Conservation (phyloP, 1,284 basidiomycete species). For the Ustilago xerochloae region DNA sequence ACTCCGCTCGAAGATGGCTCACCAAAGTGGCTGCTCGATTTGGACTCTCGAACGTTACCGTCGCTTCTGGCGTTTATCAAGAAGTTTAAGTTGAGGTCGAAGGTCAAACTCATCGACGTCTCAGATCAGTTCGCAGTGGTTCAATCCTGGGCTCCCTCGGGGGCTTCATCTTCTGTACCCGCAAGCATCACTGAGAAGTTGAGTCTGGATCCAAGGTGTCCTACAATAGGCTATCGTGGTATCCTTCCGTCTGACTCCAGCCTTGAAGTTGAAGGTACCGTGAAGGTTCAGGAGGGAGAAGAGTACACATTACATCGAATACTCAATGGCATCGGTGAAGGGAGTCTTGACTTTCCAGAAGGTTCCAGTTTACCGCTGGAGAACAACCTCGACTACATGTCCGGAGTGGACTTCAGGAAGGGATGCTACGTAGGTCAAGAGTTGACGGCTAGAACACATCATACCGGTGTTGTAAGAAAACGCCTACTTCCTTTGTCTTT, state of each 20-base stretch:
- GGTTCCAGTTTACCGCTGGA: constrained; percentile 88
- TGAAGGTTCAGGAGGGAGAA: neutral
- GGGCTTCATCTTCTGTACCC: neutral
- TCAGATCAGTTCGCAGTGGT: constrained; percentile 81
- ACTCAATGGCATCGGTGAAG: constrained; percentile 87
- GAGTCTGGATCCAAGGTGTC: constrained; percentile 45
- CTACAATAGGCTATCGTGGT: constrained; percentile 54
- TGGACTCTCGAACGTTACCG: constrained; percentile 72
- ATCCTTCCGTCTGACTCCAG: constrained; percentile 7
- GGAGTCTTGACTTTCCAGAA: constrained; percentile 80
- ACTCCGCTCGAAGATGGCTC: constrained; percentile 12
- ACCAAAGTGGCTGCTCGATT: constrained; percentile 78
- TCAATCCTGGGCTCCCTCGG: constrained; percentile 76
- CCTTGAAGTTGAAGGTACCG: neutral
- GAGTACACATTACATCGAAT: constrained; percentile 84
- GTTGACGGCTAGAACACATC: constrained; percentile 93
- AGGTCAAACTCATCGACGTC: constrained; percentile 82
- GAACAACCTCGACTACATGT: constrained; percentile 91
- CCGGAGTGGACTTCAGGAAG: constrained; percentile 94
- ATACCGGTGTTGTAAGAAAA: constrained; percentile 91
- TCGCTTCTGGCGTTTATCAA: constrained; percentile 78
- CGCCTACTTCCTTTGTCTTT: constrained; percentile 81
- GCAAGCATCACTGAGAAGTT: constrained; percentile 1
- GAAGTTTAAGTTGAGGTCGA: constrained; percentile 87
- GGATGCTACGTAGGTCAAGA: constrained; percentile 99